These are phyloP conservation scores for Apiotrichum mycotoxinovorans DNA, from an alignment of 1,284 basidiomycete genomes.

Conservation along the genomic window DNA sequence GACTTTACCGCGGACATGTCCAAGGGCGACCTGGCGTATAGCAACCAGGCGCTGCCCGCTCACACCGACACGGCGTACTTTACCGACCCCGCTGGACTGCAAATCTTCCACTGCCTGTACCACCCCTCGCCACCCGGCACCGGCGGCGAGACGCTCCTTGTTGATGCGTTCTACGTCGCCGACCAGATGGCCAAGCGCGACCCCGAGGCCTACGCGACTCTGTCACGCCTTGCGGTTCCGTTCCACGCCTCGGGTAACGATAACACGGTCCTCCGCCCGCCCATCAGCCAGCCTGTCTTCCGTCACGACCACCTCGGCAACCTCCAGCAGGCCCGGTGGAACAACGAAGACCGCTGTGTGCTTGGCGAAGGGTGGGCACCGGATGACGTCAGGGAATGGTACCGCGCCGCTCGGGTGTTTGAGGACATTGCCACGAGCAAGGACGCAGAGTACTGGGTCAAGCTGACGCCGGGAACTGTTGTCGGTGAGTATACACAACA, in stretches of 20 bases:
- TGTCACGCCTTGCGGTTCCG: conserved; percentile 68
- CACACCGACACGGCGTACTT: conserved; percentile 97
- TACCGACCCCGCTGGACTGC: conserved; percentile 87
- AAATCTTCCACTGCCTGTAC: conserved; percentile 89
- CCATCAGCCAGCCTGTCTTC: conserved; percentile 58
- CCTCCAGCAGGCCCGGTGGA: conserved; percentile 81
- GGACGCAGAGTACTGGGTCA: conserved; percentile 88
- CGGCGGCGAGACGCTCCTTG: conserved; percentile 83
- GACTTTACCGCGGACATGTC: conserved; percentile 90
- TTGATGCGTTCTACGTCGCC: conserved; percentile 92
- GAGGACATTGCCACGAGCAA: conserved; percentile 68
- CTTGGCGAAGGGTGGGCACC: conserved; percentile 59
- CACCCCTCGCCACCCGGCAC: conserved; percentile 65
- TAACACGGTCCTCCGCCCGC: conserved; percentile 61
- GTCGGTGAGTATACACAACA: conserved; percentile 60
- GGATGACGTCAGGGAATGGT: conserved; percentile 69
- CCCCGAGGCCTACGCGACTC: conserved; percentile 67
- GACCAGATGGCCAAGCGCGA: conserved; percentile 69
- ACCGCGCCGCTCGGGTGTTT: conserved; percentile 77
- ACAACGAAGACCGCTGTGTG: conserved; percentile 87
- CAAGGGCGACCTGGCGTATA: conserved; percentile 86
- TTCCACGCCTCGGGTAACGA: conserved; percentile 85
- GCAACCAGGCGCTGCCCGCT: conserved; percentile 76
- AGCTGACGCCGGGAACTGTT: conserved; percentile 77
- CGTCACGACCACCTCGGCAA: conserved; percentile 64